Evolutionary conservation across 108 stramenopile species (phyloP).

Genomic region (Skeletonema grethae): DNA sequence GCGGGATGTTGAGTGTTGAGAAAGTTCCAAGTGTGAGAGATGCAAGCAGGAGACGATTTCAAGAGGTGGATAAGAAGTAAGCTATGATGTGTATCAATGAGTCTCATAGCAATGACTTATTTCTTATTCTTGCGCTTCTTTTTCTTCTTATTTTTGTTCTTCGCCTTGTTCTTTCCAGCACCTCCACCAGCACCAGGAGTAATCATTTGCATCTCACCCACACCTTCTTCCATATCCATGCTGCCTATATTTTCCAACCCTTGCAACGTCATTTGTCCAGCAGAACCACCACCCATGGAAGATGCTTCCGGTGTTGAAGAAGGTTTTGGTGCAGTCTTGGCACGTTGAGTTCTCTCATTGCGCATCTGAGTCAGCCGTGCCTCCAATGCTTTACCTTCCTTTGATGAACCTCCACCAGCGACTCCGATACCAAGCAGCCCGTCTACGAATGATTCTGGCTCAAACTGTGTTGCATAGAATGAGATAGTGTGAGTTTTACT

Average conservation of each 20-base stretch:
- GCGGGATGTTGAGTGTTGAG: too few species aligned
- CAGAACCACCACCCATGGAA: constrained; percentile 5
- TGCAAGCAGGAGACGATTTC: too few species aligned
- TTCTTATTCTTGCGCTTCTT: constrained; percentile 34
- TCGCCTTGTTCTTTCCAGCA: constrained; percentile 23
- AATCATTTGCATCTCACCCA: constrained; percentile 24
- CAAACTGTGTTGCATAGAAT: constrained; percentile 56
- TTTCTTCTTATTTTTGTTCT: constrained; percentile 54
- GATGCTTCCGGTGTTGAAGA: not conserved
- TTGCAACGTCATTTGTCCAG: constrained; percentile 27
- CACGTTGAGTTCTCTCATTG: constrained; percentile 64
- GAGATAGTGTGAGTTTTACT: not conserved
- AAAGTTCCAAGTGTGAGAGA: too few species aligned
- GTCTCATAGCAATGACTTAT: too few species aligned
- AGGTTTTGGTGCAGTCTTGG: constrained; percentile 31
- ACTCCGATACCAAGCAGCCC: constrained; percentile 80
- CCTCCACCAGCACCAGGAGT: constrained; percentile 24
- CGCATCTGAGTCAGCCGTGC: constrained; percentile 64
- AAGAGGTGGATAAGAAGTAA: too few species aligned
- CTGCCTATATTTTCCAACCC: constrained; percentile 6
- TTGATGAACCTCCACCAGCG: constrained; percentile 55
- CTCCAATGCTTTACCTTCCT: constrained; percentile 69
- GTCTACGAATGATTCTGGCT: constrained; percentile 81
- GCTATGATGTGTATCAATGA: too few species aligned
- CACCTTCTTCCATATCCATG: constrained; percentile 11